Evolutionary conservation across 805 yeast genomes (phyloP), one percentile per base, ranked within the genome.

Genomic region (Kluyveromyces wickerhamii): DNA sequence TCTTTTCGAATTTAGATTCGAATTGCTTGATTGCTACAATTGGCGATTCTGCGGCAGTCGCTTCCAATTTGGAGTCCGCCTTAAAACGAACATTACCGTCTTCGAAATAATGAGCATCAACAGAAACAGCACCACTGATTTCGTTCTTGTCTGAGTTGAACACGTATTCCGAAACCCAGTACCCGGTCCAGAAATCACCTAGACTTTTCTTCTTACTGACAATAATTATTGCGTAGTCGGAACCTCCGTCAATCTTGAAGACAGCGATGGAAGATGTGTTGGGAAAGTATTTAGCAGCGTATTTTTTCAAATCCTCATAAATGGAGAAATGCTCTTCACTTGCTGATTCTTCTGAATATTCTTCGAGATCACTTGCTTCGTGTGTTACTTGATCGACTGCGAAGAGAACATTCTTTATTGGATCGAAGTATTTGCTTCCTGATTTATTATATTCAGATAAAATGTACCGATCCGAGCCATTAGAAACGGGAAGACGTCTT

Each of bases 51-150:
- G 43, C 32, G 5, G 36, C 26, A 3, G 49, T 35, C 15, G 57
- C 60, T 5, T 47, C 48, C 1, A 71, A 45, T 4, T 49, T 47
- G 38, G 67, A 63, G 6, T 43, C 42, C 2, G 77, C 65, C 41
- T 72, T 76, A 49, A 92, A 71, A 34, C 89, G 71, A 13, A 89
- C 97, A 51, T 89, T 89, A 20, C 98, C 98, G 47, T 89, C 97
- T 61, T 89, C 98, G 55, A 73, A 92, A 58, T 88, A 92, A 59
- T 89, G 98, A 26, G 88, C 80, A 44, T 84, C 88, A 21, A 87
- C 69, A 14, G 56, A 58, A 22, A 85, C 68, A 5, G 54, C 52
- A 4, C 94, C 95, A 3, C 44, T 45, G 11, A 82, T 41, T 5
- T 54, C 35, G 1, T 54, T 51, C 1, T 52, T 41, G 1, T 52